phyloP scores from a whole-genome alignment of 306 rosid genomes.

The Pterocarpus macrocarpus region DNA sequence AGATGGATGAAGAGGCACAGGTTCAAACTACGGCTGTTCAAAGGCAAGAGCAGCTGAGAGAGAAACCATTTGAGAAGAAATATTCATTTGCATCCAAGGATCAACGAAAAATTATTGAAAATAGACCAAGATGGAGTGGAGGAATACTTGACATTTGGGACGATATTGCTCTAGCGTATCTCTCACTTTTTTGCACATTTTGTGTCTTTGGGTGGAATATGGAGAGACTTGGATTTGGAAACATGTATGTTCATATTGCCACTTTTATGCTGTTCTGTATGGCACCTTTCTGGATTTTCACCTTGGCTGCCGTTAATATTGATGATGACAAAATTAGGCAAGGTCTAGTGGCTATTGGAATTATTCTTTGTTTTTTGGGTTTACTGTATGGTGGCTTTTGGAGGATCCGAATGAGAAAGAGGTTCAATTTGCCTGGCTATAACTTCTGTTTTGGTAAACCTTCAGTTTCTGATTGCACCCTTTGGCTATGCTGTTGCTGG shows the following conservation, averaged over 20 bases:
- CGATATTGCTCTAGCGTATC: constrained; percentile 77
- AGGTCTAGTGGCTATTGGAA: constrained; percentile 64
- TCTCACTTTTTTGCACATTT: constrained; percentile 82
- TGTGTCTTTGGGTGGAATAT: constrained; percentile 96
- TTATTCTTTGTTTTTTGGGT: constrained; percentile 83
- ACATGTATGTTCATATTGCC: constrained; percentile 90
- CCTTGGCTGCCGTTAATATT: constrained; percentile 86
- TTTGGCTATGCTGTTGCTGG: constrained; percentile 97
- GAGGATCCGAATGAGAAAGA: constrained; percentile 97
- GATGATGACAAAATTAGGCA: constrained; percentile 71
- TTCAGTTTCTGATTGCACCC: constrained; percentile 72
- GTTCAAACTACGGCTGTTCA: constrained; percentile 40
- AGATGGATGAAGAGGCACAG: constrained; percentile 82
- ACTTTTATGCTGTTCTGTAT: constrained; percentile 82
- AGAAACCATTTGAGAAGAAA: constrained; percentile 58
- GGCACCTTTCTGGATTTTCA: constrained; percentile 96
- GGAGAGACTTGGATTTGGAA: constrained; percentile 97
- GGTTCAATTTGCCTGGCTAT: constrained; percentile 80
- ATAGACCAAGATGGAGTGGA: constrained; percentile 78
- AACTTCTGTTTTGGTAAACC: constrained; percentile 80
- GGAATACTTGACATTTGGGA: constrained; percentile 90
- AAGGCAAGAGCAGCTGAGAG: constrained; percentile 49
- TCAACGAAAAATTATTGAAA: constrained; percentile 57
- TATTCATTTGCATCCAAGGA: constrained; percentile 71
- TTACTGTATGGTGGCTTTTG: constrained; percentile 97